Evolutionary conservation across 257 asterid species (phyloP), one percentile per base, ranked within the genome.

Genomic region (Paraleonurus japonicus): DNA sequence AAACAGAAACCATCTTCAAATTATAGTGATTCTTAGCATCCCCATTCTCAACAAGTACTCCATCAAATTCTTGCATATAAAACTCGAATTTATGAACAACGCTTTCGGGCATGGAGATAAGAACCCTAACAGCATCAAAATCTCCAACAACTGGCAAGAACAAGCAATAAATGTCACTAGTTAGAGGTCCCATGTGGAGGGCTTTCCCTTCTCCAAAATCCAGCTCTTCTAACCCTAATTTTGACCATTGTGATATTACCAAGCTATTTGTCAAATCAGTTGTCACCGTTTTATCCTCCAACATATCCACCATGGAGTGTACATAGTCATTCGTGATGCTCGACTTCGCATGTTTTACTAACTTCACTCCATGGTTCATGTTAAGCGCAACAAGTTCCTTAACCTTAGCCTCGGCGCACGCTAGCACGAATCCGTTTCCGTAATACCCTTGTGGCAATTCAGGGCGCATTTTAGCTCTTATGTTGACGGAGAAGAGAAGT

Each of bases 181-280:
- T 81, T 13, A 92, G 17, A 47, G 96, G 86, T 0, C 96, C 96
- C 98, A 92, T 85, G 15, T 84, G 88, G 13, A 88, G 26, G 1
- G 96, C 84, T 66, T 80, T 87, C 7, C 98, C 98, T 78, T 76
- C 80, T 12, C 98, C 98, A 17, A 92, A 90, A 72, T 92, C 89
- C 83, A 92, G 22, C 7, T 90, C 92, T 47, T 90, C 96, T 67
- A 92, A 71, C n/a, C 90, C 93, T 76, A 92, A 72, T 28, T 70
- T 92, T 0, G 96, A 81, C 98, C 96, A 92, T 2, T 88, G 95
- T 1, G 98, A 90, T 60, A 92, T 87, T 16, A 92, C 95, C 81
- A 92, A 73, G 12, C 91, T 88, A 0, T 85, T 4, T 0, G 92
- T 82, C 5, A 90, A 67, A 32, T 92, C 91, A 0, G 86, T 84